Conservation (phyloP, 371 early-diverging fungal species). For the Blastocladiella emersonii region DNA sequence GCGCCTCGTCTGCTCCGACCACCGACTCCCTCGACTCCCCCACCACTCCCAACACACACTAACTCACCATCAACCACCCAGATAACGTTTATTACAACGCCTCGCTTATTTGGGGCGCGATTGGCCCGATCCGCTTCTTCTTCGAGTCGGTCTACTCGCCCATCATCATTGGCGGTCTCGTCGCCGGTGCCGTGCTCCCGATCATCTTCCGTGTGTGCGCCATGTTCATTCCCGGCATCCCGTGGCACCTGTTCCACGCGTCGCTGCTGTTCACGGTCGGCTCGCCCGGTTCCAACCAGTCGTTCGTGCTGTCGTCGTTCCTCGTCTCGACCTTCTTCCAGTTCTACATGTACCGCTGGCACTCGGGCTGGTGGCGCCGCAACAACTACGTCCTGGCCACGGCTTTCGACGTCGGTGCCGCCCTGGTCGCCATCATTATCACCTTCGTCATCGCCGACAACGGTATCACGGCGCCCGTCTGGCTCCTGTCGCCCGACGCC, state of each 20-base stretch:
- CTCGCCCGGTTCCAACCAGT: not conserved
- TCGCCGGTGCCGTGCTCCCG: conserved; percentile 14
- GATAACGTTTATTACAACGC: conserved; percentile 35
- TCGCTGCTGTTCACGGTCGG: not conserved
- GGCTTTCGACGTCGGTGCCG: not conserved
- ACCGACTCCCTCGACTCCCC: no score
- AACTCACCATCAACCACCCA: no score
- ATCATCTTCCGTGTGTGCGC: not conserved
- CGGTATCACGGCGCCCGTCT: not conserved
- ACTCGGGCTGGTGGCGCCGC: conserved; percentile 12
- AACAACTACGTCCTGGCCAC: conserved; percentile 14
- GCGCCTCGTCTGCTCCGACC: no score
- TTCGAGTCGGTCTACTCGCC: conserved; percentile 8
- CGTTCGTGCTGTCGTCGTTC: conserved; percentile 4
- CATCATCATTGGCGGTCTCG: conserved; percentile 9
- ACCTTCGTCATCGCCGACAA: not conserved
- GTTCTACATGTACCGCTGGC: conserved; percentile 8
- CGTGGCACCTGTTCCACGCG: not conserved
- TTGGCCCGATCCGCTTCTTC: conserved; percentile 32
- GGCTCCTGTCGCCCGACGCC: not conserved
- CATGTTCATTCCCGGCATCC: not conserved
- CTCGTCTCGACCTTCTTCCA: conserved; percentile 10
- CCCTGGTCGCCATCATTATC: not conserved
- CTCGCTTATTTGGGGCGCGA: conserved; percentile 56
- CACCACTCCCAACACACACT: no score